A percentile compares a stretch with the other conserved stretches of the same genome.
Conservation (phyloP, 2,329 filamentous ascomycete species). For the Aspergillus sp. region DNA sequence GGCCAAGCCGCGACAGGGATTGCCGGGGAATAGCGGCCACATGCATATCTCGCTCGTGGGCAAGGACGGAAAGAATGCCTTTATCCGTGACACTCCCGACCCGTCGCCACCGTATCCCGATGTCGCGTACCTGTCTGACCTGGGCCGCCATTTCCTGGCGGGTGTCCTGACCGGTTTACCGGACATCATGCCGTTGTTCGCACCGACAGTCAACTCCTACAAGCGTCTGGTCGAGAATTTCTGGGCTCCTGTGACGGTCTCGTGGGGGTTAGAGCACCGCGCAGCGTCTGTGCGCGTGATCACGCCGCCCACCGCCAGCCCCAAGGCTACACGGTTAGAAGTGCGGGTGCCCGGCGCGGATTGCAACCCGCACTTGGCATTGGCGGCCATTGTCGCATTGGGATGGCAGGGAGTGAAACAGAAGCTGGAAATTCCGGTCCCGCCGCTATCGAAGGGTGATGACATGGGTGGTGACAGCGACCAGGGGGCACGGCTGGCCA, state of each 20-base stretch:
- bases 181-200: constrained; percentile 90
- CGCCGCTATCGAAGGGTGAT: constrained; percentile 77
- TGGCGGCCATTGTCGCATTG: constrained; percentile 76
- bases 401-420: constrained; percentile 90
- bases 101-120: constrained; percentile 64
- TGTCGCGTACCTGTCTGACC: constrained; percentile 69
- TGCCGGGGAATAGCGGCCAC: constrained; percentile 92
- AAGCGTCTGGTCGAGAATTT: constrained; percentile 98
- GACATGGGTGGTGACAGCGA: constrained; percentile 67
- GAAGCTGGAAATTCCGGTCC: constrained; percentile 72
- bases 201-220: constrained; percentile 94
- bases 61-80: constrained; percentile 70
- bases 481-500: constrained; percentile 69
- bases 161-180: constrained; percentile 82
- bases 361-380: constrained; percentile 77
- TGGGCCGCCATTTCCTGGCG: constrained; percentile 87
- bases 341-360: constrained; percentile 91
- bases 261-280: constrained; percentile 92
- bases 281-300: constrained; percentile 87
- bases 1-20: constrained; percentile 86
- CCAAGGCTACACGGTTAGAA: constrained; percentile 84
- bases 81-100: constrained; percentile 66
- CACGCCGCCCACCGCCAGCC: constrained; percentile 73
- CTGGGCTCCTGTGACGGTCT: constrained; percentile 96
- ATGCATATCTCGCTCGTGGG: constrained; percentile 89